These are phyloP conservation scores for Magnusiomyces paraingens DNA, from an alignment of 1,139 yeast species.

Conservation along the genomic window DNA sequence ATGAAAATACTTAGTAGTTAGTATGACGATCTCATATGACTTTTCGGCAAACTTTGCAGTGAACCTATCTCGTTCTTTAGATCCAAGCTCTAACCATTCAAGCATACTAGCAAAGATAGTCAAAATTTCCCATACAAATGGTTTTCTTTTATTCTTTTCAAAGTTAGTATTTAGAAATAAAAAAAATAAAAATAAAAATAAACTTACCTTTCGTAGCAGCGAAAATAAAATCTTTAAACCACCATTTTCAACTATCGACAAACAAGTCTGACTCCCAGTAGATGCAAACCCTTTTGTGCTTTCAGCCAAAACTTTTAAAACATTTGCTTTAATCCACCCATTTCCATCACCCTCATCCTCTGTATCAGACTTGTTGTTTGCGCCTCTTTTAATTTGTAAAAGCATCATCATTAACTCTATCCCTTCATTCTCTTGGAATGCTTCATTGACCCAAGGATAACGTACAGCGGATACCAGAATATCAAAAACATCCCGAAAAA, in stretches of 20 bases:
- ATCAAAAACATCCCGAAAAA: constrained; percentile 25
- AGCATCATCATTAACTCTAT: constrained; percentile 30
- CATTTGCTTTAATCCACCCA: constrained; percentile 22
- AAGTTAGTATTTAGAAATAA: not conserved
- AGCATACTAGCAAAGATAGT: constrained; percentile 26
- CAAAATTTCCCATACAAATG: constrained; percentile 16
- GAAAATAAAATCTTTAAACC: constrained; percentile 25
- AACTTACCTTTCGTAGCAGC: constrained; percentile 17
- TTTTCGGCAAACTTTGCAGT: constrained; percentile 27
- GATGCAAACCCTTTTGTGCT: constrained; percentile 21
- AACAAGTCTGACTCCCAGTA: constrained; percentile 21
- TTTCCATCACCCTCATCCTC: constrained; percentile 12
- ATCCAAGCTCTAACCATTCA: constrained; percentile 29
- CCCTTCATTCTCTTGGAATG: constrained; percentile 30
- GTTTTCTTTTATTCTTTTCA: constrained; percentile 1
- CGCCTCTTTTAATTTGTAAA: constrained; percentile 8
- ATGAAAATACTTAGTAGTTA: not conserved
- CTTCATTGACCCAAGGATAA: constrained; percentile 19
- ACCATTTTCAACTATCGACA: constrained; percentile 25
- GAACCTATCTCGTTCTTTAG: constrained; percentile 26
- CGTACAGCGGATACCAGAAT: constrained; percentile 21
- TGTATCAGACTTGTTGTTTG: not conserved
- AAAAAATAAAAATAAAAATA: constrained; percentile 1
- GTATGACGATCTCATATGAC: constrained; percentile 13
- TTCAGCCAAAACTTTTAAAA: constrained; percentile 24